These are phyloP conservation scores for Tetraselmis chui DNA, from an alignment of 139 green algal species.

Conservation along the genomic window DNA sequence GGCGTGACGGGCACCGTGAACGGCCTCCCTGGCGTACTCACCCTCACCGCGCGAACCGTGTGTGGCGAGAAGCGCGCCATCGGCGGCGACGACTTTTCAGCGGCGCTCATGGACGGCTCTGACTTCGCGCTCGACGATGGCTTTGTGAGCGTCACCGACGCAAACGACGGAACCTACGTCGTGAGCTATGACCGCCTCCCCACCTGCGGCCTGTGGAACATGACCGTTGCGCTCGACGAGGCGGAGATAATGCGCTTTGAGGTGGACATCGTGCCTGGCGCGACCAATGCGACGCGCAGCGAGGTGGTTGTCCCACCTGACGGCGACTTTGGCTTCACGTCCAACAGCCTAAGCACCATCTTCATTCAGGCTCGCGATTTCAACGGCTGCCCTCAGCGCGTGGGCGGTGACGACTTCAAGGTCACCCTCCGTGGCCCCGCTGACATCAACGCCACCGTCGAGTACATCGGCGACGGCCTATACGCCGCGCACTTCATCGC, in stretches of 20 bases:
- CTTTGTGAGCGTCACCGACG: not conserved
- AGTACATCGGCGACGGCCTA: not conserved
- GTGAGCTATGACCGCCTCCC: not conserved
- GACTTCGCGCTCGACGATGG: not conserved
- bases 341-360: not conserved
- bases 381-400: not conserved
- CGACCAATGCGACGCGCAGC: not conserved
- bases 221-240: not conserved
- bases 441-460: not conserved
- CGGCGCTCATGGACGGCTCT: not conserved
- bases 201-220: not conserved
- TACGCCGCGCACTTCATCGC: not conserved
- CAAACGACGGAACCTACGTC: conserved; percentile 1
- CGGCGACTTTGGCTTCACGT: not conserved
- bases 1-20: not conserved
- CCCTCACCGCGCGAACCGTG: not conserved
- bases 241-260: not conserved
- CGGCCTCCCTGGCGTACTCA: not conserved
- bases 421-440: not conserved
- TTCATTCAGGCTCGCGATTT: not conserved
- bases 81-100: not conserved
- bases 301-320: not conserved
- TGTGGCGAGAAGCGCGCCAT: not conserved
- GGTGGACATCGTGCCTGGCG: not conserved
- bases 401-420: not conserved